These are phyloP conservation scores for Akanthomyces uredinophilus DNA, from an alignment of 2,329 filamentous ascomycete species.

Conservation along the genomic window DNA sequence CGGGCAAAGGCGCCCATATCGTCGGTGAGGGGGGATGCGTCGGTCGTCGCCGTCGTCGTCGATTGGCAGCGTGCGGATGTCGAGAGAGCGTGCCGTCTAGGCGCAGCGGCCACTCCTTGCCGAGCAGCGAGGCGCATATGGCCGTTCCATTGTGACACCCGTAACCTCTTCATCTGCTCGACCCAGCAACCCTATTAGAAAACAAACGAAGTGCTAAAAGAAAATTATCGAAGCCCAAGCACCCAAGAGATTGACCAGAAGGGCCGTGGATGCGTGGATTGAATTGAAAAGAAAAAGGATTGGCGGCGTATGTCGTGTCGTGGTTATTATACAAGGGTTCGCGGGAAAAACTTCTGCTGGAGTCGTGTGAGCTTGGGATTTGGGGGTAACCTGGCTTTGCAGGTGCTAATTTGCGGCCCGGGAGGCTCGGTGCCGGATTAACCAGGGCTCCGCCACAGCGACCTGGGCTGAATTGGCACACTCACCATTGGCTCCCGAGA, in stretches of 20 bases:
- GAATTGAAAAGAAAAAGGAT: neutral
- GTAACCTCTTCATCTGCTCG: conserved; percentile 38
- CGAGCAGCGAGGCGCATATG: conserved; percentile 34
- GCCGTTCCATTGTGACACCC: conserved; percentile 36
- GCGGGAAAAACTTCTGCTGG: conserved; percentile 33
- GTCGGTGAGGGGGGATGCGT: conserved; percentile 22
- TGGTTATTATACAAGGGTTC: conserved; percentile 12
- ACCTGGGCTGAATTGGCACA: neutral
- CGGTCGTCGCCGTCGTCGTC: conserved; percentile 24
- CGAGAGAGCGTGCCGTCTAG: conserved; percentile 23
- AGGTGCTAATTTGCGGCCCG: conserved; percentile 14
- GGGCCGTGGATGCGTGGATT: neutral
- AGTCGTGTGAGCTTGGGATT: conserved; percentile 30
- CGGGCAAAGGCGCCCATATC: conserved; percentile 14
- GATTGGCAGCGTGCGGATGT: conserved; percentile 29
- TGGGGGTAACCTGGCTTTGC: conserved; percentile 1
- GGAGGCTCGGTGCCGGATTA: conserved; percentile 13
- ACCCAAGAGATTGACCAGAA: neutral
- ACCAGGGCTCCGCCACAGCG: conserved; percentile 4
- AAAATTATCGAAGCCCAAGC: neutral
- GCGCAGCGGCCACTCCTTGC: conserved; percentile 20
- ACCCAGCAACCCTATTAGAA: neutral
- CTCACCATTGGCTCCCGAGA: neutral
- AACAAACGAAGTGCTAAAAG: neutral
- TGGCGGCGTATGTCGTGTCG: conserved; percentile 7